Percentiles rank a stretch among this genome's conserved stretches.
These are phyloP conservation scores for Elaeis guineensis DNA, from an alignment of 176 grass and related monocot genomes.

Conservation along the genomic window DNA sequence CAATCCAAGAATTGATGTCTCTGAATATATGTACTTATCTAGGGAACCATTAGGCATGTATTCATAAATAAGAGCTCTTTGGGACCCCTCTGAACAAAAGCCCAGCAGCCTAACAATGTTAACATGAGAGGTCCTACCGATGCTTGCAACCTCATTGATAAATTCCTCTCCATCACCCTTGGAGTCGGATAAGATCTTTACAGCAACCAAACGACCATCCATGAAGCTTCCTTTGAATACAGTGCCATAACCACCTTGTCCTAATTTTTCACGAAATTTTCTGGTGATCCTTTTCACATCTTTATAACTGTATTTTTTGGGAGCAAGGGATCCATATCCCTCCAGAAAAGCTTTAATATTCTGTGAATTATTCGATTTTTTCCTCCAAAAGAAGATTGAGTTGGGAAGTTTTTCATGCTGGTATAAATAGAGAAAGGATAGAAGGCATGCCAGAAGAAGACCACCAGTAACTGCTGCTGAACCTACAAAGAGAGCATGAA, in stretches of 20 bases:
- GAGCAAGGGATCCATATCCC: slow-evolving; percentile 20
- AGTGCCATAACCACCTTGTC: slow-evolving; percentile 49
- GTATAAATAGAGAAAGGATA: background rate
- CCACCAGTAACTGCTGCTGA: too few species aligned
- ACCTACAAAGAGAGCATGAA: too few species aligned
- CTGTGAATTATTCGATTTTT: background rate
- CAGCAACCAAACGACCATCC: background rate
- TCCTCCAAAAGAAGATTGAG: too few species aligned
- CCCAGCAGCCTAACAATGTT: slow-evolving; percentile 3
- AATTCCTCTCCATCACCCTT: background rate
- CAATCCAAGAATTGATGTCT: slow-evolving; percentile 26
- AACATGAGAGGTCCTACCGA: too few species aligned
- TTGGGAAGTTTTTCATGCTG: too few species aligned
- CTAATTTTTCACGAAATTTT: slow-evolving; percentile 35
- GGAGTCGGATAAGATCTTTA: slow-evolving; percentile 3
- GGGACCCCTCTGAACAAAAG: background rate
- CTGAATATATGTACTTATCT: slow-evolving; percentile 46
- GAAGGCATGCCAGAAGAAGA: slow-evolving; percentile 23
- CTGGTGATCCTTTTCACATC: slow-evolving; percentile 42
- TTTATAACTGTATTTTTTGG: slow-evolving; percentile 38
- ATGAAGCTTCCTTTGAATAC: slow-evolving; percentile 21
- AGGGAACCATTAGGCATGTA: slow-evolving; percentile 53
- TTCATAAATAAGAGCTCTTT: slow-evolving; percentile 50
- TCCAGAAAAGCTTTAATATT: slow-evolving; percentile 30
- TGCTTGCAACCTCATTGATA: slow-evolving; percentile 4